Base-by-base conservation (phyloP, 345 rosid genomes). In the Rubroshorea leprosula region DNA sequence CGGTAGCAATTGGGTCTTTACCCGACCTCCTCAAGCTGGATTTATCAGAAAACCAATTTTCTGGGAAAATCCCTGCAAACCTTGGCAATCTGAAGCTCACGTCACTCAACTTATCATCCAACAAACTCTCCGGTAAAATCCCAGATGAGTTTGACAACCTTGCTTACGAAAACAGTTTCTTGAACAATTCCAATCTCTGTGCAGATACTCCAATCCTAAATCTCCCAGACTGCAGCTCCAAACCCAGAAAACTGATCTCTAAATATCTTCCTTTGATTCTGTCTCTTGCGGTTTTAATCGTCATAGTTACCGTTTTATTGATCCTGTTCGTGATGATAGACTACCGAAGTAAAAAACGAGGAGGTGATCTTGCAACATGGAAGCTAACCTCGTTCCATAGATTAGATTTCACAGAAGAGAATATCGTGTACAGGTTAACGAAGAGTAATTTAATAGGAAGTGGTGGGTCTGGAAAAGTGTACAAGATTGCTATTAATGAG, bases 371-470 rank as follows among this genome's bases (percentile, higher is more conserved):
- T 1, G 78, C 69, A 25, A 71, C 82, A 20, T 92, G 97, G n/a
- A n/a, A n/a, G n/a, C n/a, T n/a, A n/a, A n/a, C n/a, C n/a, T n/a
- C n/a, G n/a, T n/a, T n/a, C n/a, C 95, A 89, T 19, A 72, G 68
- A 45, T 66, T 89, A 62, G 80, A 80, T 29, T 92, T 92, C 70
- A 74, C 80, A 1, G 84, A 80, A 60, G 80, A 71, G 5, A 74
- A 69, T 63, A 75, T 92, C 29, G 20, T 92, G 72, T 68, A 78
- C 31, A 84, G 69, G 53, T 65, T 92, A 75, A 77, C 76, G 53
- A 97, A 92, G 39, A 52, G 55, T 17, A 86, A 83, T 52, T 73
- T 89, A 71, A 78, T 92, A 4, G 98, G 98, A 47, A 84, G n/a
- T n/a, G n/a, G n/a, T n/a, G n/a, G n/a, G n/a, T n/a, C n/a, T n/a